Base-by-base conservation (phyloP, 352 stramenopile genomes). In the Globisporangium iwayamae region DNA sequence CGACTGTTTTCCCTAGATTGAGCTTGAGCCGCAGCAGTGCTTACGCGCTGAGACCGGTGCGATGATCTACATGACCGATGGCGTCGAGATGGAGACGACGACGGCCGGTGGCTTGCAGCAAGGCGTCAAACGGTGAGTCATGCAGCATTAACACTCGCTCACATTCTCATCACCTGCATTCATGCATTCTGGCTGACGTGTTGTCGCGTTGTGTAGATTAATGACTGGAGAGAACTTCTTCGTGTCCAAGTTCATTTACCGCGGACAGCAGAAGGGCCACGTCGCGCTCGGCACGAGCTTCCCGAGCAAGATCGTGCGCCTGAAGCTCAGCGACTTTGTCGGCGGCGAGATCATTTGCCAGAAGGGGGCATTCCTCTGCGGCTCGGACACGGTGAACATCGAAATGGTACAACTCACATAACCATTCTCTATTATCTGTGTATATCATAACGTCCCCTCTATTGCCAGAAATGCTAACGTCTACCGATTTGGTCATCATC, bases 1-100 rank as follows among this genome's bases (percentile, higher is more conserved):
- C n/a, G 18, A 30, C 63, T 70, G 28, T 14, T 18, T 8, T 10
- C 30, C 4, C 11, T 18, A 91, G 73, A 85, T 98, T 47, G 81
- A 95, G 43, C 74, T 98, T 6, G 74, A 94, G 71, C 87, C 87
- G 25, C 86, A 96, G 41, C 90, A 98, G 74, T 91, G 94, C 30
- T 71, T 98, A 38, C 81, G 95, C 36, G 93, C 94, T 6, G 94
- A 98, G 71, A 96, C 81, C 14, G 93, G 93, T 7, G 89, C 93
- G 16, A 97, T 98, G 87, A 90, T 98, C 51, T 98, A 98, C 76
- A 98, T 98, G 93, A 98, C 91, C 7, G 79, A 98, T 38, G 89
- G 89, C 32, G 82, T 98, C 7, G 76, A 90, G 34, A 96, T 98
- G 85, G 81, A 96, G 50, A 97, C 89, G 36, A 94, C 80, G 0